Base-by-base conservation (phyloP, 768 basidiomycete genomes). In the Boletus sensibilis region DNA sequence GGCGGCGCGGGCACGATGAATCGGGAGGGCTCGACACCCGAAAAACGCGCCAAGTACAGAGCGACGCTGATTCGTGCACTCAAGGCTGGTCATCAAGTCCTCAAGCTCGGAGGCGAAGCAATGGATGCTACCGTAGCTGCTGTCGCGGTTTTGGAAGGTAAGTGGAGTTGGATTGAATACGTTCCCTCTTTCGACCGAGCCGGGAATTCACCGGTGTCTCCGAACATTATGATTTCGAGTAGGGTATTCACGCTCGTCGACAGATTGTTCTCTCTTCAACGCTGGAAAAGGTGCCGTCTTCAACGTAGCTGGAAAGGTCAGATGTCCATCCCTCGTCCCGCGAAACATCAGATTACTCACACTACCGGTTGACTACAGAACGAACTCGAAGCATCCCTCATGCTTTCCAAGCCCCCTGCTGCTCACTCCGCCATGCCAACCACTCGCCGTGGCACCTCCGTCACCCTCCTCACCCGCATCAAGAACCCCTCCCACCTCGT, bases 51-150 rank as follows among this genome's bases (percentile, higher is more conserved):
- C 14, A 72, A 72, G 50, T 91, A 90, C 73, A 83, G 80, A 62
- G 70, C 75, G 4, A 83, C 75, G 3, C 72, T 94, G 39, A 66
- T 70, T 10, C 68, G 69, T 4, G 84, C 91, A 1, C 73, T 94
- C 40, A 59, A 71, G 48, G 83, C 82, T 4, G 91, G 91, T 1
- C 76, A 91, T 60, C 65, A 79, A 20, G 76, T 91, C 20, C 80
- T 94, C 41, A 74, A 69, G 38, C 70, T 77, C 4, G 88, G 87
- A 16, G 91, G 90, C 0, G 88, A 90, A 66, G 90, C 91, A 5
- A 84, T 94, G 79, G 90, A 93, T 67, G 90, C 92, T 18, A 83
- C 79, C 5, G 85, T 88, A 4, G 86, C 88, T 11, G 89, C 91
- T 0, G 91, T 91, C 9, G 75, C 82, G 0, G 69, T 76, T 16